These are phyloP conservation scores for Lyophyllum semitale DNA, from an alignment of 768 basidiomycete genomes.

Conservation along the genomic window DNA sequence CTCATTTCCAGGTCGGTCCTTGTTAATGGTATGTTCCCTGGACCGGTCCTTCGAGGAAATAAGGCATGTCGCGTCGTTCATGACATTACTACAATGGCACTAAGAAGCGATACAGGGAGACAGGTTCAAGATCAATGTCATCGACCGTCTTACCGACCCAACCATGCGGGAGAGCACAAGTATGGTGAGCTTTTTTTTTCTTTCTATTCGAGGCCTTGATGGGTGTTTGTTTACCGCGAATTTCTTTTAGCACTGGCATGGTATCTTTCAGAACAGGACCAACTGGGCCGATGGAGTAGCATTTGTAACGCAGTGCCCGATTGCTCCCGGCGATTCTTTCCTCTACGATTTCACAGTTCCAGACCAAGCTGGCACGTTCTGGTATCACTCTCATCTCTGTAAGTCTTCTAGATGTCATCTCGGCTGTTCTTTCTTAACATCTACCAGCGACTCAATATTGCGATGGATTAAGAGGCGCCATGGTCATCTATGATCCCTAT, in stretches of 20 bases:
- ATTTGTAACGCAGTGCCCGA: conserved; percentile 43
- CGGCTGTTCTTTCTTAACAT: not conserved
- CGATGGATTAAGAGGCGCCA: conserved; percentile 39
- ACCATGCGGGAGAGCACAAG: conserved; percentile 24
- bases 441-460: conserved; percentile 45
- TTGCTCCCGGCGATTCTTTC: conserved; percentile 36
- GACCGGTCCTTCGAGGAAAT: conserved; percentile 2
- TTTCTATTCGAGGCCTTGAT: no score
- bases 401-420: conserved; percentile 6
- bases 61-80: not conserved
- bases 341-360: conserved; percentile 34
- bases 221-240: not conserved
- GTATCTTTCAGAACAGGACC: conserved; percentile 6
- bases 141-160: conserved; percentile 20
- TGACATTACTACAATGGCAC: not conserved
- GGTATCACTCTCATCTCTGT: conserved; percentile 31
- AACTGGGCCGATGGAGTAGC: conserved; percentile 16
- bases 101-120: conserved; percentile 14
- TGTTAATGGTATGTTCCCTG: conserved; percentile 12
- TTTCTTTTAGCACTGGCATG: conserved; percentile 14
- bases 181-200: conserved; percentile 16
- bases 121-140: conserved; percentile 24
- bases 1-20: conserved; percentile 5
- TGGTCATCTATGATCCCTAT: conserved; percentile 38
- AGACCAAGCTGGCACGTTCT: conserved; percentile 26